Evolutionary conservation across 2,329 filamentous ascomycete species (phyloP).

Genomic region (Xylaria sp.): DNA sequence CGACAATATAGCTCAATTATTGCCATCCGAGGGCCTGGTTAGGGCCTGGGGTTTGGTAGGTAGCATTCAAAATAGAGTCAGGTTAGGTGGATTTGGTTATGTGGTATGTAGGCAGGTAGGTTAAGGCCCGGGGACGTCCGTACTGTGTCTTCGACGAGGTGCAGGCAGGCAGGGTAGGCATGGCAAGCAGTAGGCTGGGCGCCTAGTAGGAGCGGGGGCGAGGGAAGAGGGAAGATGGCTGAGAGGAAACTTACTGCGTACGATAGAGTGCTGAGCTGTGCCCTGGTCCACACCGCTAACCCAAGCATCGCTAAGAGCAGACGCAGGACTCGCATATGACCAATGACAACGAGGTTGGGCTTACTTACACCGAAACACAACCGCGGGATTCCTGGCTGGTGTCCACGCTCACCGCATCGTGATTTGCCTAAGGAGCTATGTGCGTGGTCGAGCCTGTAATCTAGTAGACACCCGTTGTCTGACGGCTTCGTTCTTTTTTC

Average conservation of each 20-base stretch:
- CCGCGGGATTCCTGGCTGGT: constrained; percentile 21
- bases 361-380: constrained; percentile 32
- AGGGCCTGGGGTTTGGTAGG: too few relatives aligned
- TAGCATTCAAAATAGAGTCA: background rate
- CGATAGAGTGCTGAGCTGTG: background rate
- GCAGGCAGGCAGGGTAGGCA: too few relatives aligned
- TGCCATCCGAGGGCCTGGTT: background rate
- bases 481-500: constrained; percentile 4
- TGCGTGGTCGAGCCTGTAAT: background rate
- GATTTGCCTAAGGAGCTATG: constrained; percentile 5
- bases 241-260: constrained; percentile 11
- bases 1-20: background rate
- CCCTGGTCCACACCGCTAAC: constrained; percentile 22
- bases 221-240: background rate
- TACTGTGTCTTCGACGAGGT: too few relatives aligned
- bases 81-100: too few relatives aligned
- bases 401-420: background rate
- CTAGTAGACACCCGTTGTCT: constrained; percentile 1
- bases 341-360: constrained; percentile 21
- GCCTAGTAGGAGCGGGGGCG: background rate
- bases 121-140: too few relatives aligned
- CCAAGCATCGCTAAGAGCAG: constrained; percentile 10
- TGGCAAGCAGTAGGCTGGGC: background rate
- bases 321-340: constrained; percentile 17
- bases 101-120: background rate